Conservation (phyloP, 1,284 basidiomycete species). For the Somion occarium region DNA sequence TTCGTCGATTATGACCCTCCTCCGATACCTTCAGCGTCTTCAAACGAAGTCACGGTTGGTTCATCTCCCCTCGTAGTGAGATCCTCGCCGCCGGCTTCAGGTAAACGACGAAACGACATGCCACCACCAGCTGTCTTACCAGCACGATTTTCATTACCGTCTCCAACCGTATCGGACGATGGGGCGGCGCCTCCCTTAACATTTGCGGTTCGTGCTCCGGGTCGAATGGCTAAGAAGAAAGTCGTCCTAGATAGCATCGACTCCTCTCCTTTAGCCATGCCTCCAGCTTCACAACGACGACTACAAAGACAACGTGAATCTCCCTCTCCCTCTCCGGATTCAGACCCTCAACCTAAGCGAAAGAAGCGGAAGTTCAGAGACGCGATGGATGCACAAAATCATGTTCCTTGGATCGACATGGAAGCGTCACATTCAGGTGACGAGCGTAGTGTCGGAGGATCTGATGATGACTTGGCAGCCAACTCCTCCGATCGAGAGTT, state of each 20-base stretch:
- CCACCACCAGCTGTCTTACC: conserved; percentile 37
- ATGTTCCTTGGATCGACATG: conserved; percentile 54
- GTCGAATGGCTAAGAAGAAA: conserved; percentile 24
- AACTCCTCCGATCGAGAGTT: conserved; percentile 69
- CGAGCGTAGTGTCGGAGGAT: conserved; percentile 62
- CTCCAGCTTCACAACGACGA: conserved; percentile 41
- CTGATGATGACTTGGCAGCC: conserved; percentile 53
- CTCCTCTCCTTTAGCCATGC: conserved; percentile 35
- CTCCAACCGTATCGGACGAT: conserved; percentile 15
- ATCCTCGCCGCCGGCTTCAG: background rate
- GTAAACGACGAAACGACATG: conserved; percentile 23
- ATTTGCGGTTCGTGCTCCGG: conserved; percentile 47
- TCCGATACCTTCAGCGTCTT: background rate
- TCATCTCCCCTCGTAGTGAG: background rate
- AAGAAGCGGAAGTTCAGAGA: conserved; percentile 30
- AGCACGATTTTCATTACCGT: conserved; percentile 18
- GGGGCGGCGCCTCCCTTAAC: conserved; percentile 35
- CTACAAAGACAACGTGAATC: conserved; percentile 30
- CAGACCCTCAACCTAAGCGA: conserved; percentile 28
- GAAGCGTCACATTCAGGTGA: conserved; percentile 79
- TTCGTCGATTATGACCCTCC: background rate
- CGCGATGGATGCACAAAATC: conserved; percentile 28
- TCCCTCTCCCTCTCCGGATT: conserved; percentile 23
- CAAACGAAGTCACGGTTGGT: background rate
- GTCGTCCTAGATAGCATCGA: conserved; percentile 23